Base-by-base conservation (phyloP, 345 rosid genomes). In the Aurinia saxatilis region DNA sequence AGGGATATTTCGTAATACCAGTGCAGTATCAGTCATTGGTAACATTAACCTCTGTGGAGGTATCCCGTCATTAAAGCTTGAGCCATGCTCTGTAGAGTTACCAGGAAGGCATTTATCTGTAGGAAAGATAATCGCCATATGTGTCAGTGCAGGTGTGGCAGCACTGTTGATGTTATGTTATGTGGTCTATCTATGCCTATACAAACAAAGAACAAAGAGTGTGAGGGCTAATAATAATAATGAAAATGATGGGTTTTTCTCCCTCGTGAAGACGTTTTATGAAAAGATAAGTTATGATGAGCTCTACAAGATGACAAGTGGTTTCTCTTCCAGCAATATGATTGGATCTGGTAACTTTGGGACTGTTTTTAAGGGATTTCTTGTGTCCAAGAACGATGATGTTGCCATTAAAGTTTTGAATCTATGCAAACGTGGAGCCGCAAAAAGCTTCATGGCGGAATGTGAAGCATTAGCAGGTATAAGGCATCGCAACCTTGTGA, bases 401-500 rank as follows among this genome's bases (percentile, higher is more conserved):
- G 54, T 64, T 49, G 66, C 75, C 0, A 11, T 73, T 3, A 79
- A 79, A 60, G 80, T 81, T 38, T 5, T 84, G 25, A 73, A 84
- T 34, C 71, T 79, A 49, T 7, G 35, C 10, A 57, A 10, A 40
- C 65, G 14, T 55, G 80, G 78, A 50, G 89, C 80, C 17, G 57
- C 27, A 2, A 67, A 65, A 66, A 84, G 82, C 11, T 84, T 79
- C 23, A 7, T 78, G 13, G 78, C 80, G 10, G 84, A 81, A 65
- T 79, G 82, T 48, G 55, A 81, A 63, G 65, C 78, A 0, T 39
- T 84, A 16, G 17, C 45, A 36, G 74, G 31, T 8, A 37, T 74
- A 23, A 57, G 76, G 19, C 84, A 76, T 47, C 51, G 81, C 4
- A 79, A 84, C 50, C 82, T 84, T 8, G 45, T 79, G 25, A 72